phyloP scores from a whole-genome alignment of 2,329 filamentous ascomycete species.

The Botrytis pseudocinerea region DNA sequence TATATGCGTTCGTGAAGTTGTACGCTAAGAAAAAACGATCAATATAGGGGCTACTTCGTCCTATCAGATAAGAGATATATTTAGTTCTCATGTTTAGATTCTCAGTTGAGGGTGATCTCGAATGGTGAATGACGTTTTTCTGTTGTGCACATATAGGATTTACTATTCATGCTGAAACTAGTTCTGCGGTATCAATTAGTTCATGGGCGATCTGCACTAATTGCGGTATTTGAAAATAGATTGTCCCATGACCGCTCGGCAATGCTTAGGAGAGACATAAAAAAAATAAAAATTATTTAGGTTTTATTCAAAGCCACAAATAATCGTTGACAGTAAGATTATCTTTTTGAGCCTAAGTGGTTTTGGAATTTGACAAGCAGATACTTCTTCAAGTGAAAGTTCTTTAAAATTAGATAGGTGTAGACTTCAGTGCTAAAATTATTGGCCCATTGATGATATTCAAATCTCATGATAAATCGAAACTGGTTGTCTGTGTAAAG shows the following conservation, averaged over 20 bases:
- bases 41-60: background rate
- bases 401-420: background rate
- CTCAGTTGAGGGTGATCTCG: background rate
- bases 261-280: background rate
- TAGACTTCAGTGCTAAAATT: background rate
- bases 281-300: background rate
- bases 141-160: background rate
- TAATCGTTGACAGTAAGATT: background rate
- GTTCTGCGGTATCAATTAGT: background rate
- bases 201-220: background rate
- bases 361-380: background rate
- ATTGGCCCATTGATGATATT: background rate
- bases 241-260: slow-evolving; percentile 5
- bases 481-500: background rate
- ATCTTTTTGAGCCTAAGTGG: background rate
- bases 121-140: background rate
- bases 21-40: background rate
- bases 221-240: background rate
- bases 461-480: background rate
- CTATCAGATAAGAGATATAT: background rate
- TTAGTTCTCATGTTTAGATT: no score
- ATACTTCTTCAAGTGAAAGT: background rate
- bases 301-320: background rate
- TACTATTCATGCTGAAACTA: background rate
- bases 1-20: background rate